phyloP scores from a whole-genome alignment of 169 alveolate species.

The Perkinsus marinus region DNA sequence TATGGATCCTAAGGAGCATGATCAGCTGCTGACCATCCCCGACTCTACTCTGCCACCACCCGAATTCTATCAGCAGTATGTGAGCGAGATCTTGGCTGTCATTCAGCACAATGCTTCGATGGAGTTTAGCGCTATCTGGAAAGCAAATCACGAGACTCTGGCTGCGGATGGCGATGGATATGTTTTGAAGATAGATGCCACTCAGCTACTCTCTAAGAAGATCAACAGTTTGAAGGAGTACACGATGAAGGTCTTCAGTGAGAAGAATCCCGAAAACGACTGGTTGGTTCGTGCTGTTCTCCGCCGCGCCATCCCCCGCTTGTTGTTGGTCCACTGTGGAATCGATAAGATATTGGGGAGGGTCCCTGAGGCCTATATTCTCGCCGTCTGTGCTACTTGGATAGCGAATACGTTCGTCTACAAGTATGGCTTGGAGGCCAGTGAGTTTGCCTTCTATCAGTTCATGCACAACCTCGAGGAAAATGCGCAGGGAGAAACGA shows the following conservation, averaged over 20 bases:
- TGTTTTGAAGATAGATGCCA: background rate
- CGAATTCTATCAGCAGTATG: background rate
- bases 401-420: constrained; percentile 50
- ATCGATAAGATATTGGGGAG: constrained; percentile 37
- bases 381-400: constrained; percentile 45
- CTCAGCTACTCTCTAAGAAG: background rate
- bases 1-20: constrained; percentile 42
- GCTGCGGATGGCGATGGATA: background rate
- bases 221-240: background rate
- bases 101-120: background rate
- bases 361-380: constrained; percentile 44
- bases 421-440: constrained; percentile 36
- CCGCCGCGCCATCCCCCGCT: constrained; percentile 37
- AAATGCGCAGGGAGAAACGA: background rate
- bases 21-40: constrained; percentile 24
- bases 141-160: background rate
- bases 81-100: background rate
- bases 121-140: background rate
- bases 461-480: constrained; percentile 20
- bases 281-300: constrained; percentile 2
- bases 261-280: background rate
- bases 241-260: background rate
- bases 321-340: constrained; percentile 33
- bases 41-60: background rate
- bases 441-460: constrained; percentile 48